Evolutionary conservation across 768 basidiomycete genomes (phyloP).

Genomic region (Serendipita sp.): DNA sequence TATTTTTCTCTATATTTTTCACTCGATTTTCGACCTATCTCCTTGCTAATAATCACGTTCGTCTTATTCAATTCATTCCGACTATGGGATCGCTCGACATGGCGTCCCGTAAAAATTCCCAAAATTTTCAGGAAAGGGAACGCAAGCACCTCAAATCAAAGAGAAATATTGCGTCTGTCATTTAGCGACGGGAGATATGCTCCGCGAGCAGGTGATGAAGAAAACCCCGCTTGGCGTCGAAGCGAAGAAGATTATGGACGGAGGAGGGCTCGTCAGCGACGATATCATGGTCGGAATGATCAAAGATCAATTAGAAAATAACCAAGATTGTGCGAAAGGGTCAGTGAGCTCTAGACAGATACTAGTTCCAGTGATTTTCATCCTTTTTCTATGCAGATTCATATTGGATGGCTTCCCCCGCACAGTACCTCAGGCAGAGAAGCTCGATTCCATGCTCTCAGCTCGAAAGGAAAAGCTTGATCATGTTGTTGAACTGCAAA

Average conservation of each 20-base stretch:
- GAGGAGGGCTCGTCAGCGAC: slow-evolving; percentile 85
- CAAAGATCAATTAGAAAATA: slow-evolving; percentile 84
- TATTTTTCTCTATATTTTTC: neutral
- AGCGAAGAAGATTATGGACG: slow-evolving; percentile 97
- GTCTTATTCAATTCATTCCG: neutral
- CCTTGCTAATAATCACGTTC: slow-evolving; percentile 4
- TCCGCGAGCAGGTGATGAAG: slow-evolving; percentile 77
- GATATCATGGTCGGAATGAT: slow-evolving; percentile 98
- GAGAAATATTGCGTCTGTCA: slow-evolving; percentile 94
- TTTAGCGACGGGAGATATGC: slow-evolving; percentile 96
- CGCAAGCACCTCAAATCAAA: slow-evolving; percentile 86
- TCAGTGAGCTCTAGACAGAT: slow-evolving; percentile 27
- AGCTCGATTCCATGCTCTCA: slow-evolving; percentile 82
- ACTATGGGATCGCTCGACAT: neutral
- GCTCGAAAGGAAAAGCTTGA: slow-evolving; percentile 74
- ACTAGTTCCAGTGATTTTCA: neutral
- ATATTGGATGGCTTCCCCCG: slow-evolving; percentile 99
- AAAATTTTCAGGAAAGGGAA: slow-evolving; percentile 69
- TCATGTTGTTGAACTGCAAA: slow-evolving; percentile 79
- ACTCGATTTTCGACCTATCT: neutral
- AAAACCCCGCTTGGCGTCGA: slow-evolving; percentile 78
- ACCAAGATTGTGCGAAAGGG: slow-evolving; percentile 90
- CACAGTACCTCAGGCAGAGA: slow-evolving; percentile 90
- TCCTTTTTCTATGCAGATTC: slow-evolving; percentile 38
- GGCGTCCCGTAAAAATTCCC: neutral